Percentiles rank a stretch among this genome's conserved stretches.
Evolutionary conservation across 2,329 filamentous ascomycete species (phyloP).

Genomic region (Mycosphaerella arachidis): DNA sequence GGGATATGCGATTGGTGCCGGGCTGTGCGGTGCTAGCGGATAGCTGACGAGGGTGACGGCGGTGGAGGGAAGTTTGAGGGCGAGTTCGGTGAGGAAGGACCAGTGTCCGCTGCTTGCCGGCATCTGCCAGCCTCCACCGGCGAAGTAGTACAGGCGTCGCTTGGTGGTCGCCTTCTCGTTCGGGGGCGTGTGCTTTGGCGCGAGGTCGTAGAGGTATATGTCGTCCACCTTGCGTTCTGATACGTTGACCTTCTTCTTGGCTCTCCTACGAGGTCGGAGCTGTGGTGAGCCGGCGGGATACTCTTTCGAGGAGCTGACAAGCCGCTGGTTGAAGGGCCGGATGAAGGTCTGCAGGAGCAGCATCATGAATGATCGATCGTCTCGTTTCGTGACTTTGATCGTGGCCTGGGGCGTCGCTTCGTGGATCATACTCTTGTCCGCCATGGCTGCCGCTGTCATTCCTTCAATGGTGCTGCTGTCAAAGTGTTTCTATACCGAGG

Average conservation of each 20-base stretch:
- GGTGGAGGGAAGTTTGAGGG: slow-evolving; percentile 35
- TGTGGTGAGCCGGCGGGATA: slow-evolving; percentile 39
- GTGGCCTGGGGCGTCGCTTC: slow-evolving; percentile 5
- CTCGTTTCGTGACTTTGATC: slow-evolving; percentile 36
- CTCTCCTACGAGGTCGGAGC: slow-evolving; percentile 36
- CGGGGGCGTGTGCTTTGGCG: slow-evolving; percentile 4
- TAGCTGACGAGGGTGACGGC: slow-evolving; percentile 48
- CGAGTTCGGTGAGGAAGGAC: slow-evolving; percentile 47
- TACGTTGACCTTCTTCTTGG: slow-evolving; percentile 34
- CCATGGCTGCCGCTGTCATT: not conserved
- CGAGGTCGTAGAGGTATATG: slow-evolving; percentile 46
- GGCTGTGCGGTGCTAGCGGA: slow-evolving; percentile 52
- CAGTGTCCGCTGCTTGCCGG: slow-evolving; percentile 51
- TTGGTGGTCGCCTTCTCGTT: slow-evolving; percentile 11
- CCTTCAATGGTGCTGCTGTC: not conserved
- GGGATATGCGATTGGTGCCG: slow-evolving; percentile 48
- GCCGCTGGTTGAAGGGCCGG: slow-evolving; percentile 34
- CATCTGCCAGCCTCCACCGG: slow-evolving; percentile 54
- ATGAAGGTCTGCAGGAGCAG: slow-evolving; percentile 36
- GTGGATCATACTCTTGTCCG: not conserved
- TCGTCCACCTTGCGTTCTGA: slow-evolving; percentile 40
- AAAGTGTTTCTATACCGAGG: not conserved
- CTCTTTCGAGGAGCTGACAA: slow-evolving; percentile 34
- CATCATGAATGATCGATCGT: slow-evolving; percentile 36
- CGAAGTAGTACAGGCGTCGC: slow-evolving; percentile 46